A percentile compares a stretch with the other conserved stretches of the same genome.
Evolutionary conservation across 768 basidiomycete species (phyloP).

Genomic region (Pleurotus platypus): DNA sequence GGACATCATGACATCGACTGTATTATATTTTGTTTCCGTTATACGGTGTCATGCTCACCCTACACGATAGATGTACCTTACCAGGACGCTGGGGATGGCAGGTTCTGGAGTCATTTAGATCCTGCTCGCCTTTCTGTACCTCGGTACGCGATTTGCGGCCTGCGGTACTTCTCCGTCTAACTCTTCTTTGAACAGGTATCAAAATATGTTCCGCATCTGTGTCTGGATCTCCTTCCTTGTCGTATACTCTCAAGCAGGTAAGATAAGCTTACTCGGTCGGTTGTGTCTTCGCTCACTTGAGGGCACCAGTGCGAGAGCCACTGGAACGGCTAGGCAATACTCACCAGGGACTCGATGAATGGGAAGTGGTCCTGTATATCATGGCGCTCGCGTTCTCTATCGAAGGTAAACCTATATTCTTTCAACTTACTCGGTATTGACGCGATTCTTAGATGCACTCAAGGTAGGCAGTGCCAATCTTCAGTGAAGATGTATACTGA

Average conservation of each 20-base stretch:
- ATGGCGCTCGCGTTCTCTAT: slow-evolving; percentile 74
- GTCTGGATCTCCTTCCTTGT: slow-evolving; percentile 79
- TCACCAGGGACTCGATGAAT: slow-evolving; percentile 59
- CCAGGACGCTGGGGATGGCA: slow-evolving; percentile 43
- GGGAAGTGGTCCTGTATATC: slow-evolving; percentile 78
- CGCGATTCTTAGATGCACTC: slow-evolving; percentile 41
- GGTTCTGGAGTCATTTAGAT: slow-evolving; percentile 72
- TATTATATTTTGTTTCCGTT: slow-evolving; percentile 22
- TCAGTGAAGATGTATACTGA: background rate
- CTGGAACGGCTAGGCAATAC: slow-evolving; percentile 63
- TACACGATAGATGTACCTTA: slow-evolving; percentile 62
- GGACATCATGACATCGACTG: slow-evolving; percentile 78
- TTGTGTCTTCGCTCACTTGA: background rate
- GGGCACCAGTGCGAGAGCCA: slow-evolving; percentile 64
- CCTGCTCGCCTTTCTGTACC: slow-evolving; percentile 80
- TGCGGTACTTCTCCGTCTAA: background rate
- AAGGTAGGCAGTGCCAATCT: slow-evolving; percentile 35
- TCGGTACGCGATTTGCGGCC: slow-evolving; percentile 33
- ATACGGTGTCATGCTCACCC: background rate
- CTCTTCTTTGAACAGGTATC: slow-evolving; percentile 54
- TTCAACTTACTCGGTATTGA: background rate
- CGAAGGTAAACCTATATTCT: slow-evolving; percentile 58
- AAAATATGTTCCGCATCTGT: slow-evolving; percentile 75
- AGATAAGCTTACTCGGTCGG: slow-evolving; percentile 10
- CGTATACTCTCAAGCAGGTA: slow-evolving; percentile 83